A percentile compares a stretch with the other conserved stretches of the same genome.
Evolutionary conservation across 192 early-diverging fungal genomes (phyloP).

Genomic region (Backusella australiensis): DNA sequence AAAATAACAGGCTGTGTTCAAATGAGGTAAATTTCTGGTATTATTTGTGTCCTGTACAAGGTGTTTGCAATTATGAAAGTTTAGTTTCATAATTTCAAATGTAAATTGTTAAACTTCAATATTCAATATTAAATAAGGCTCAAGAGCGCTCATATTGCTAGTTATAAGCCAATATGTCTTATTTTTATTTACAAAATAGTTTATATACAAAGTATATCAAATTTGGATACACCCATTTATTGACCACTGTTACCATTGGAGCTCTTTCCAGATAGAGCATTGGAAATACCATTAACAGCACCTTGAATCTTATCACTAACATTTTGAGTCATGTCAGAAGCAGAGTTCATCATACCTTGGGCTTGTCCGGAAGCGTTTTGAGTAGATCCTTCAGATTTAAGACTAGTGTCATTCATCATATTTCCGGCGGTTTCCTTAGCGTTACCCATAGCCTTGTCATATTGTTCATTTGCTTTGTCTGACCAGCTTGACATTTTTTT

Average conservation of each 20-base stretch:
- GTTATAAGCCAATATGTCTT: background rate
- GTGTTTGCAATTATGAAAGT: too few species aligned
- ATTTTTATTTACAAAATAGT: background rate
- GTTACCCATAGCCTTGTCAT: background rate
- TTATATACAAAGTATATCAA: background rate
- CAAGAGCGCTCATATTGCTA: too few species aligned
- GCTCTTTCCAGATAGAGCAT: background rate
- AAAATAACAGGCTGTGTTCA: too few species aligned
- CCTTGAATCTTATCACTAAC: background rate
- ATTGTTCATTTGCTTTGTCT: background rate
- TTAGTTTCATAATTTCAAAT: too few species aligned
- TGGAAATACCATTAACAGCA: background rate
- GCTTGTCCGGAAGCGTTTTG: background rate
- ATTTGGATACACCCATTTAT: background rate
- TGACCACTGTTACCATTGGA: background rate
- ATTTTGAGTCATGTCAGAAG: background rate
- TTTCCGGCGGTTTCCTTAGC: background rate
- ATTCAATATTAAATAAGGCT: too few species aligned
- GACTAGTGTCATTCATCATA: background rate
- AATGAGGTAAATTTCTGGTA: too few species aligned
- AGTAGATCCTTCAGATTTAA: background rate
- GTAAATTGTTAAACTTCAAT: too few species aligned
- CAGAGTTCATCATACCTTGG: background rate
- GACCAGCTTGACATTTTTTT: background rate
- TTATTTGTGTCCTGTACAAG: too few species aligned